phyloP scores from a whole-genome alignment of 2,329 filamentous ascomycete species.

The Sphaerulina vaccinii region DNA sequence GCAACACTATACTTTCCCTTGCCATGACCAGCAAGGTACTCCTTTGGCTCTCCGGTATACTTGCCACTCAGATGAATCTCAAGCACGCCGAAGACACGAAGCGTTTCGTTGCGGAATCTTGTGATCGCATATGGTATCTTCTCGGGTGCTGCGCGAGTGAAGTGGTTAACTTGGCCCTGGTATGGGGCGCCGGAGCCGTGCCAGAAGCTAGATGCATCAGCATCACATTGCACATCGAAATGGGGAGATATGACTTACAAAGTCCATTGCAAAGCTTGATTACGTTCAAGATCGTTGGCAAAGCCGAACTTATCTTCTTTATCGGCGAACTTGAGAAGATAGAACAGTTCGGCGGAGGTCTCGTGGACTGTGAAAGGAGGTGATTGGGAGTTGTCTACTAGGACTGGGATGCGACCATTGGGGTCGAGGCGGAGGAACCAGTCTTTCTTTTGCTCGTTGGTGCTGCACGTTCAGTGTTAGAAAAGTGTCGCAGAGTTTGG shows the following conservation, averaged over 20 bases:
- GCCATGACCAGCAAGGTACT: constrained; percentile 55
- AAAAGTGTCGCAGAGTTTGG: not conserved
- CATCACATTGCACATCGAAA: too few species aligned
- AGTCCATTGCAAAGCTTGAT: constrained; percentile 52
- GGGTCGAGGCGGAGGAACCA: constrained; percentile 52
- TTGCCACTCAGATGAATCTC: constrained; percentile 55
- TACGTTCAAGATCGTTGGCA: constrained; percentile 52
- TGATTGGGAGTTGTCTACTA: constrained; percentile 51
- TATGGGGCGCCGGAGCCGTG: constrained; percentile 46
- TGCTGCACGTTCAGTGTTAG: constrained; percentile 27
- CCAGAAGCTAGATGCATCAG: constrained; percentile 47
- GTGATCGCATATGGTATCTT: constrained; percentile 52
- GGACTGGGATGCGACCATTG: constrained; percentile 47
- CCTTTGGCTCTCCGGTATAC: constrained; percentile 49
- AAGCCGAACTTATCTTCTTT: constrained; percentile 53
- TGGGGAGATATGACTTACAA: too few species aligned
- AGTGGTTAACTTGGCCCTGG: constrained; percentile 49
- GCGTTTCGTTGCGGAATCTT: constrained; percentile 53
- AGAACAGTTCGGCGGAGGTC: constrained; percentile 54
- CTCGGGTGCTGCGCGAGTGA: constrained; percentile 46
- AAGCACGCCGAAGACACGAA: constrained; percentile 56
- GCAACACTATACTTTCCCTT: constrained; percentile 57
- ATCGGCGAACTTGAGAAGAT: constrained; percentile 52
- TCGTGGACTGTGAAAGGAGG: constrained; percentile 55
- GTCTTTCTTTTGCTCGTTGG: constrained; percentile 57